Evolutionary conservation across 163 green algal species (phyloP), one percentile per base, ranked within the genome.

Genomic region (Volvox carteri): DNA sequence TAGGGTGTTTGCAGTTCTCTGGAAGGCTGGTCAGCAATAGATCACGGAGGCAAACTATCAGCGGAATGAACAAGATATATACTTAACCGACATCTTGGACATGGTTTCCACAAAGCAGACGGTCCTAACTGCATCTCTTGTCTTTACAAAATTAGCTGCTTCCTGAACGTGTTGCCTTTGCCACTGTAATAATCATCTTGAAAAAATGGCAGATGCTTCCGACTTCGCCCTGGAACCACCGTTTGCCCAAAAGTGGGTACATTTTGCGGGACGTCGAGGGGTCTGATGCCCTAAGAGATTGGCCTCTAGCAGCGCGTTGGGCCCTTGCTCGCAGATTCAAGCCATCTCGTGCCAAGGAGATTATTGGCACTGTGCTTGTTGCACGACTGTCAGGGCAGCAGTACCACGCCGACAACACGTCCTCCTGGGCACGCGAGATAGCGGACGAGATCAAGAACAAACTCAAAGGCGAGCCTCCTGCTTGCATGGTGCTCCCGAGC

Each of bases 391-490:
- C 92, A 39, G 94, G 95, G 1, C 85, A 90, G 48, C 68, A 73
- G 33, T 97, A 97, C 90, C 92, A 97, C 60, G 89, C 95, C 30
- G 95, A 97, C 89, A 97, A 95, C 70, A 95, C 93, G 0, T 96
- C 94, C 0, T 90, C 91, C 1, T 96, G 91, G 92, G 91, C 93
- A 0, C 78, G 93, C 37, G 95, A 97, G 62, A 97, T 97, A 73
- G 94, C 95, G 41, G 95, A 97, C 67, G 95, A 96, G 35, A 95
- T 97, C 44, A 97, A 97, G 89, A 75, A 90, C 37, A 94, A 93
- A 70, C 83, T 97, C 33, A 97, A 97, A 92, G 93, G 92, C 96
- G 33, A 30, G 50, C 28, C n/a, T n/a, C n/a, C n/a, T n/a, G n/a
- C n/a, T n/a, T n/a, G n/a, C n/a, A n/a, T n/a, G n/a, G n/a, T n/a